phyloP scores from a whole-genome alignment of 345 rosid genomes.

The Camelina laxa region DNA sequence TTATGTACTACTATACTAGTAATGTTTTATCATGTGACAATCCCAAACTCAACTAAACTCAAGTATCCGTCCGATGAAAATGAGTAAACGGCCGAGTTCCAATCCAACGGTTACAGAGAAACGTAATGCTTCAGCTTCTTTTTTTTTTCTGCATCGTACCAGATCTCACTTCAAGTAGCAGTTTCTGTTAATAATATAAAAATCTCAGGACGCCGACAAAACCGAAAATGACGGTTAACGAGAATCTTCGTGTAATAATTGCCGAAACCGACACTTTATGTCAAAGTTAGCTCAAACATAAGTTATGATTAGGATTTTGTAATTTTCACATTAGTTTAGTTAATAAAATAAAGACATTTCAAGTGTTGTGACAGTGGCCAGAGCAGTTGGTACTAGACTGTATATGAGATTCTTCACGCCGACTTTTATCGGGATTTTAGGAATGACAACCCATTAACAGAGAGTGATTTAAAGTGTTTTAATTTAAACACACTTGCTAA shows the following conservation, averaged over 20 bases:
- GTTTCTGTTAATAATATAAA: slow-evolving; percentile 21
- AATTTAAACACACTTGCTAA: slow-evolving; percentile 42
- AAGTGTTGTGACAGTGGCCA: slow-evolving; percentile 44
- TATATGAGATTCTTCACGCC: slow-evolving; percentile 40
- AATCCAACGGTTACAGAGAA: slow-evolving; percentile 29
- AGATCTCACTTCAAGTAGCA: slow-evolving; percentile 35
- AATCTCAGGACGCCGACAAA: slow-evolving; percentile 44
- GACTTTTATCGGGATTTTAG: slow-evolving; percentile 46
- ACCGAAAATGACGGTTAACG: slow-evolving; percentile 48
- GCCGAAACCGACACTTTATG: slow-evolving; percentile 47
- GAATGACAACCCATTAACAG: slow-evolving; percentile 47
- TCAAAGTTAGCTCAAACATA: slow-evolving; percentile 46
- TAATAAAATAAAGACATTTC: slow-evolving; percentile 21
- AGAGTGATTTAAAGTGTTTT: slow-evolving; percentile 30
- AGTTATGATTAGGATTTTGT: slow-evolving; percentile 34
- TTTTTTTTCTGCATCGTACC: slow-evolving; percentile 14
- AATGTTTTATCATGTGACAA: slow-evolving; percentile 27
- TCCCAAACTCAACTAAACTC: neutral
- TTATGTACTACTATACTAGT: neutral
- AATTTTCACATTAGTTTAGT: slow-evolving; percentile 9
- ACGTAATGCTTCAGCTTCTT: neutral
- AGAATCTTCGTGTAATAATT: slow-evolving; percentile 45
- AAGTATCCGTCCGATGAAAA: slow-evolving; percentile 22
- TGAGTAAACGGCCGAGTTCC: neutral
- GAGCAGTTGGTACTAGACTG: slow-evolving; percentile 35